Percentiles rank a stretch among this genome's conserved stretches.
Evolutionary conservation across 495 filamentous ascomycete genomes (phyloP).

Genomic region (Letharia columbiana): DNA sequence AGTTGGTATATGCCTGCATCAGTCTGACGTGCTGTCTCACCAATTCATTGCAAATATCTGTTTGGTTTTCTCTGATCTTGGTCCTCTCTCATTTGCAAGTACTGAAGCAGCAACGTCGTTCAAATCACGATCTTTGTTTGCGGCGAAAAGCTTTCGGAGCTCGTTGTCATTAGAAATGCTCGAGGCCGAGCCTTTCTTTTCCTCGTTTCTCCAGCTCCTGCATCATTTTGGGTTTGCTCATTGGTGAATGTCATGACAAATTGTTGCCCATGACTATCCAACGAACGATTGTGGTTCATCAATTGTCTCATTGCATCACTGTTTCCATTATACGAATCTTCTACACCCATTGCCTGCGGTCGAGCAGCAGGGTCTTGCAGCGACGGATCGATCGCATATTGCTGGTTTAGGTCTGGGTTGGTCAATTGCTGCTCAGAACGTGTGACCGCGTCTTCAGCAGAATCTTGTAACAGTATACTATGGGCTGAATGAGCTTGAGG

Average conservation of each 20-base stretch:
- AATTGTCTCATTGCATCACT: constrained; percentile 28
- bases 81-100: constrained; percentile 62
- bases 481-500: constrained; percentile 33
- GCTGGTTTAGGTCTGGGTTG: constrained; percentile 42
- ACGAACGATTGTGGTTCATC: constrained; percentile 45
- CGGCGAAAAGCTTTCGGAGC: constrained; percentile 70
- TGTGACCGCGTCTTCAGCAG: constrained; percentile 59
- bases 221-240: constrained; percentile 48
- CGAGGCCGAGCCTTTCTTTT: constrained; percentile 61
- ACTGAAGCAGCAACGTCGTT: constrained; percentile 77
- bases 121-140: constrained; percentile 64
- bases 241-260: constrained; percentile 53
- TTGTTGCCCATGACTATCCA: constrained; percentile 59
- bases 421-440: constrained; percentile 49
- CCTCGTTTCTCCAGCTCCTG: constrained; percentile 50
- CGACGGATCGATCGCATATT: constrained; percentile 42
- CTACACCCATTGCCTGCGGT: constrained; percentile 42
- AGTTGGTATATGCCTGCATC: constrained; percentile 24
- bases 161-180: constrained; percentile 86
- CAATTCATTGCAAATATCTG: constrained; percentile 98
- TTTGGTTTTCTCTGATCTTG: constrained; percentile 86
- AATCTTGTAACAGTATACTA: constrained; percentile 40
- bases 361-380: constrained; percentile 46
- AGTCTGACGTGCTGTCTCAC: constrained; percentile 42
- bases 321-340: constrained; percentile 33